A percentile compares a stretch with the other conserved stretches of the same genome.
These are phyloP conservation scores for Musa troglodytarum DNA, from an alignment of 176 grass and related monocot genomes.

Conservation along the genomic window DNA sequence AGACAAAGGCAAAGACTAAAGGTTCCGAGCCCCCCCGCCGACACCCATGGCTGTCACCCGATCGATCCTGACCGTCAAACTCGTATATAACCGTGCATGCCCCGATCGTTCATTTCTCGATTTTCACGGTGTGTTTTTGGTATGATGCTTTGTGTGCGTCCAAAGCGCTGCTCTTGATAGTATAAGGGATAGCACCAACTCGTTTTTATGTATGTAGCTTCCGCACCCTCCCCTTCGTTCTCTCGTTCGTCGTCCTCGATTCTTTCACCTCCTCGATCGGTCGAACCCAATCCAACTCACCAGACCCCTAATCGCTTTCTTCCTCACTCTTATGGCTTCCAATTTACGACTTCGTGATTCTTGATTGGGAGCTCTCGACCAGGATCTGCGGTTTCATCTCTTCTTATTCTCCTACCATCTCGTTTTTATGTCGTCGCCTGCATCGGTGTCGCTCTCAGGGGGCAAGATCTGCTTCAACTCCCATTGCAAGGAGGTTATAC, in stretches of 20 bases:
- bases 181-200: too few relatives aligned
- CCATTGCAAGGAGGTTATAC: constrained; percentile 79
- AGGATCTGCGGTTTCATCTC: not conserved
- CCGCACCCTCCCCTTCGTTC: not conserved
- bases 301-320: not conserved
- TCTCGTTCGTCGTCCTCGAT: not conserved
- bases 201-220: too few relatives aligned
- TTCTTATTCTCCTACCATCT: not conserved
- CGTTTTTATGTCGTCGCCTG: not conserved
- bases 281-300: not conserved
- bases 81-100: too few relatives aligned
- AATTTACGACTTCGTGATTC: not conserved
- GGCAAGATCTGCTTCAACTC: constrained; percentile 84
- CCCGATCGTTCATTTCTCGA: too few relatives aligned
- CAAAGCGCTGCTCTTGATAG: too few relatives aligned
- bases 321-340: not conserved
- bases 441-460: not conserved
- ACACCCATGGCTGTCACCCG: too few relatives aligned
- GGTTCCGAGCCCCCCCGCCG: too few relatives aligned
- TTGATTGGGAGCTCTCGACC: not conserved
- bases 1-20: too few relatives aligned
- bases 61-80: too few relatives aligned
- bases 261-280: not conserved
- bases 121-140: too few relatives aligned
- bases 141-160: too few relatives aligned